Evolutionary conservation across 2,329 filamentous ascomycete genomes (phyloP).

Genomic region (Biscogniauxia sp.): DNA sequence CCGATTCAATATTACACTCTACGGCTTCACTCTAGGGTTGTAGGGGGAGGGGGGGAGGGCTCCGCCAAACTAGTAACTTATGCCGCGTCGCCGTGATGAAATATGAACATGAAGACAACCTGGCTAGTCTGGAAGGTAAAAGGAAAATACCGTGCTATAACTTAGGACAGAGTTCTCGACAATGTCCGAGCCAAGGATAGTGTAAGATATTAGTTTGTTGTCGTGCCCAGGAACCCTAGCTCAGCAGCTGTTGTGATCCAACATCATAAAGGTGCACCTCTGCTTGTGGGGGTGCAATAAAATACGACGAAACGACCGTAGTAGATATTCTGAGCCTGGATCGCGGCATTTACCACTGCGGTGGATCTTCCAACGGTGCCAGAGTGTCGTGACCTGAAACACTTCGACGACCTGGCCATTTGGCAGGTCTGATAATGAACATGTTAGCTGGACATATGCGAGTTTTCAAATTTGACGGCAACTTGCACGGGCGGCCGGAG

Average conservation of each 20-base stretch:
- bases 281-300: neutral
- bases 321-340: neutral
- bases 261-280: neutral
- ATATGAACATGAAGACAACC: neutral
- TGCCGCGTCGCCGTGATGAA: neutral
- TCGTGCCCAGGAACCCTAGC: neutral
- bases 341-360: slow-evolving; percentile 10
- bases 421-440: slow-evolving; percentile 22
- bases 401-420: slow-evolving; percentile 21
- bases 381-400: slow-evolving; percentile 24
- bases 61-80: neutral
- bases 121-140: neutral
- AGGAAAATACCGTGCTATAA: neutral
- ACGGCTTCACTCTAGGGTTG: neutral
- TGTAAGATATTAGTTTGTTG: neutral
- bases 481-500: slow-evolving; percentile 38
- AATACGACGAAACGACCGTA: neutral
- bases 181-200: neutral
- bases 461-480: slow-evolving; percentile 35
- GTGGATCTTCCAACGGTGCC: slow-evolving; percentile 19
- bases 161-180: neutral
- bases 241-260: neutral
- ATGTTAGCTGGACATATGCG: slow-evolving; percentile 34
- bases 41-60: neutral
- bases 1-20: slow-evolving; percentile 18